Evolutionary conservation across 1,139 yeast genomes (phyloP).

Genomic region (Saccharomyces pastorianus): DNA sequence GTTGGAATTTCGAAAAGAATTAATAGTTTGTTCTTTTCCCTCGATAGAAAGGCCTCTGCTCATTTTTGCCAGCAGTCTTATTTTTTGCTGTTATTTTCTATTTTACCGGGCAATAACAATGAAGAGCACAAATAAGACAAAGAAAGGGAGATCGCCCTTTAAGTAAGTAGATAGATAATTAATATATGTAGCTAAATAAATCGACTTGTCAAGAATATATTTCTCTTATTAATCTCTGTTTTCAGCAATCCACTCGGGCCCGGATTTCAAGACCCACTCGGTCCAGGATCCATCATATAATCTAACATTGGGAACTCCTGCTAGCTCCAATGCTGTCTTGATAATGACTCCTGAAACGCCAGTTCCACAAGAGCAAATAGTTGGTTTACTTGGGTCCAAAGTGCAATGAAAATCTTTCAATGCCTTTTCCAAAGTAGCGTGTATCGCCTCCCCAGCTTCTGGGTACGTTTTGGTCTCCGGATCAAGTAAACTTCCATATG

Average conservation of each 20-base stretch:
- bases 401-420: conserved; percentile 11
- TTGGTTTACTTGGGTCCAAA: conserved; percentile 46
- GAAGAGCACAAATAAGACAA: background rate
- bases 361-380: conserved; percentile 87
- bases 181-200: background rate
- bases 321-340: conserved; percentile 58
- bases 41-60: background rate
- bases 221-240: conserved; percentile 17
- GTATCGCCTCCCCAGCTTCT: conserved; percentile 13
- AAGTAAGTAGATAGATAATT: background rate
- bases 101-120: background rate
- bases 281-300: conserved; percentile 97
- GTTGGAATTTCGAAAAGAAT: background rate
- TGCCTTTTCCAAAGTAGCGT: conserved; percentile 17
- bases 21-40: background rate
- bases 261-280: conserved; percentile 36
- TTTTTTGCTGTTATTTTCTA: background rate
- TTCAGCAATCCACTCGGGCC: conserved; percentile 29
- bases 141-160: background rate
- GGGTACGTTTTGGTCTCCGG: conserved; percentile 40
- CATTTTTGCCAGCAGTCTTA: background rate
- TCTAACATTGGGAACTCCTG: conserved; percentile 45
- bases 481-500: conserved; percentile 55
- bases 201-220: background rate
- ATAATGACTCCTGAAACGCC: conserved; percentile 90